Evolutionary conservation across 2,329 filamentous ascomycete genomes (phyloP).

Genomic region (Colletotrichum caudatum): DNA sequence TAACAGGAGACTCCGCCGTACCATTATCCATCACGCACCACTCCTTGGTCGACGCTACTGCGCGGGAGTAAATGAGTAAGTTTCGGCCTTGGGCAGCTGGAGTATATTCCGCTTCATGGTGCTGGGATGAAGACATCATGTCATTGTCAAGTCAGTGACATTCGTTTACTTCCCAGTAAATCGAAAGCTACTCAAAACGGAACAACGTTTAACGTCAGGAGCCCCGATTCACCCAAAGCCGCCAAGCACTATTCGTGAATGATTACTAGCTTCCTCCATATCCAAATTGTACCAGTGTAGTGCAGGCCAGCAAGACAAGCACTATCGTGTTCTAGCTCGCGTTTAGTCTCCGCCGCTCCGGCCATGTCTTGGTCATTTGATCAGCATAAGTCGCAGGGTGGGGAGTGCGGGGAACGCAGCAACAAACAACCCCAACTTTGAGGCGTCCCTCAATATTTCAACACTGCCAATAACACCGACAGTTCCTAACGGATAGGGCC

Average conservation of each 20-base stretch:
- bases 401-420: slow-evolving; percentile 36
- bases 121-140: slow-evolving; percentile 8
- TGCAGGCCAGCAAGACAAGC: not conserved
- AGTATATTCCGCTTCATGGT: slow-evolving; percentile 16
- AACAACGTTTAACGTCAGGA: not conserved
- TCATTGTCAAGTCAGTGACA: not conserved
- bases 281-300: slow-evolving; percentile 11
- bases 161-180: not conserved
- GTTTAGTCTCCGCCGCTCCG: slow-evolving; percentile 12
- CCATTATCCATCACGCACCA: slow-evolving; percentile 27
- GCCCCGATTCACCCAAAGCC: not conserved
- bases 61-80: slow-evolving; percentile 12
- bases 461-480: slow-evolving; percentile 31
- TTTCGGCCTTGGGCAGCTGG: slow-evolving; percentile 4
- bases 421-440: slow-evolving; percentile 24
- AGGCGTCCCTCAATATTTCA: slow-evolving; percentile 9
- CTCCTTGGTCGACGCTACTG: slow-evolving; percentile 26
- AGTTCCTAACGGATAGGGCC: slow-evolving; percentile 34
- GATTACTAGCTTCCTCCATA: not conserved
- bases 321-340: not conserved
- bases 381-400: slow-evolving; percentile 26
- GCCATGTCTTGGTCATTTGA: slow-evolving; percentile 35
- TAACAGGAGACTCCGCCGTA: slow-evolving; percentile 41
- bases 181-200: not conserved
- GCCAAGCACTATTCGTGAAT: not conserved